A percentile compares a stretch with the other conserved stretches of the same genome.
These are phyloP conservation scores for Penium margaritaceum DNA, from an alignment of 139 green algal genomes.

Conservation along the genomic window DNA sequence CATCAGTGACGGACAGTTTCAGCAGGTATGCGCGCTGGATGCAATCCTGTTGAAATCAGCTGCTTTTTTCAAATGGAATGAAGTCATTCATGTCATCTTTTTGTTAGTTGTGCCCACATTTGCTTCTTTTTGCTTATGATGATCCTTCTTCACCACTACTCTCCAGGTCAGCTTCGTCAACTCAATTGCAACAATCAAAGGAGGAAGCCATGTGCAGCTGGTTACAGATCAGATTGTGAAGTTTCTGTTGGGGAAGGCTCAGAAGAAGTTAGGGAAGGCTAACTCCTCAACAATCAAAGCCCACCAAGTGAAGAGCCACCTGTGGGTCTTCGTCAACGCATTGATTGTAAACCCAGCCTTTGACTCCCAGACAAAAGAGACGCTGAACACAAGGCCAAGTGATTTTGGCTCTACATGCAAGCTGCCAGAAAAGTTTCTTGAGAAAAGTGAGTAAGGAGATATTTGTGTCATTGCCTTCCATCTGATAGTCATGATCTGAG, in stretches of 20 bases:
- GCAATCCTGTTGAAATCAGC: too few relatives aligned
- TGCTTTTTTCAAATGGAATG: too few relatives aligned
- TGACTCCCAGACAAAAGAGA: slow-evolving; percentile 98
- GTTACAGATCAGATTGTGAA: slow-evolving; percentile 75
- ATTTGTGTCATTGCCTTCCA: neutral
- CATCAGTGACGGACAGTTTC: slow-evolving; percentile 81
- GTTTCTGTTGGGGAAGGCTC: slow-evolving; percentile 35
- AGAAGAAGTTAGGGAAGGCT: slow-evolving; percentile 89
- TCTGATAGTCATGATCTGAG: neutral
- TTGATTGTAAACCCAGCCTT: slow-evolving; percentile 96
- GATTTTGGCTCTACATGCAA: slow-evolving; percentile 92
- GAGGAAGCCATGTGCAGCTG: slow-evolving; percentile 91
- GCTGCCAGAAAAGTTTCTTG: slow-evolving; percentile 74
- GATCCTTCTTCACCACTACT: neutral
- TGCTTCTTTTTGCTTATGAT: slow-evolving; percentile 2
- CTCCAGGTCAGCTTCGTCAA: slow-evolving; percentile 94
- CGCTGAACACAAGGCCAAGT: slow-evolving; percentile 71
- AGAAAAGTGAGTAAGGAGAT: slow-evolving; percentile 61
- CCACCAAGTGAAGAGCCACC: slow-evolving; percentile 94
- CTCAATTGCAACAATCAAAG: slow-evolving; percentile 90
- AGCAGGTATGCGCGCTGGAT: slow-evolving; percentile 59
- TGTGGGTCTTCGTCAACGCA: slow-evolving; percentile 97
- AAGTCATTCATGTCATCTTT: too few relatives aligned
- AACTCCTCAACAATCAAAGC: slow-evolving; percentile 66
- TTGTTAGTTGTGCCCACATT: neutral